phyloP scores from a whole-genome alignment of 1,139 yeast species.

The Candida labiduridarum region DNA sequence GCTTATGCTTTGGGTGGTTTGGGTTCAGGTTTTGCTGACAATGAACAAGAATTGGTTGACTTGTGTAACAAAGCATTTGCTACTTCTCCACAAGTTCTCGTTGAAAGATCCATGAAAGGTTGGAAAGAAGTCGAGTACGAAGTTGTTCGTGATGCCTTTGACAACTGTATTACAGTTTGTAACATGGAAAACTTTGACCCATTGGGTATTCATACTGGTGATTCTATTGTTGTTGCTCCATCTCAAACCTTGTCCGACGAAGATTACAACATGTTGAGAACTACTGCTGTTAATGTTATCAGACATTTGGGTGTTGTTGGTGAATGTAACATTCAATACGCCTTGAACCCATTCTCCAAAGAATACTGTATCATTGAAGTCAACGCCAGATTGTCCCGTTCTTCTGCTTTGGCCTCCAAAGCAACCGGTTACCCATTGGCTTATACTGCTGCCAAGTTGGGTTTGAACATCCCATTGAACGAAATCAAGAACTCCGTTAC shows the following conservation, averaged over 20 bases:
- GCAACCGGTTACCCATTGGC: constrained; percentile 99
- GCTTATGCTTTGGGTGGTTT: constrained; percentile 98
- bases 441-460: constrained; percentile 96
- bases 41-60: constrained; percentile 64
- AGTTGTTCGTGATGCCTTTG: constrained; percentile 95
- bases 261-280: constrained; percentile 96
- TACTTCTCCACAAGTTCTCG: constrained; percentile 93
- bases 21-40: constrained; percentile 95
- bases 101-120: constrained; percentile 95
- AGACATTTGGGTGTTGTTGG: constrained; percentile 99
- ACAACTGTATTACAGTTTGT: constrained; percentile 97
- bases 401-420: constrained; percentile 96
- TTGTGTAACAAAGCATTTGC: constrained; percentile 57
- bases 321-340: constrained; percentile 98
- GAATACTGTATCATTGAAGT: constrained; percentile 98
- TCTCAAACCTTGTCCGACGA: constrained; percentile 96
- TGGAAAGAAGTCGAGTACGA: constrained; percentile 99
- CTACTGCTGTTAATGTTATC: constrained; percentile 95
- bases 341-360: constrained; percentile 91
- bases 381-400: constrained; percentile 94
- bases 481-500: constrained; percentile 97
- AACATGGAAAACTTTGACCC: constrained; percentile 99
- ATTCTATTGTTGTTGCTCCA: constrained; percentile 98
- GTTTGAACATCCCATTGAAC: constrained; percentile 75
- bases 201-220: constrained; percentile 97